Conservation (phyloP, 208 protist genomes). For the Crithidia mellificae region DNA sequence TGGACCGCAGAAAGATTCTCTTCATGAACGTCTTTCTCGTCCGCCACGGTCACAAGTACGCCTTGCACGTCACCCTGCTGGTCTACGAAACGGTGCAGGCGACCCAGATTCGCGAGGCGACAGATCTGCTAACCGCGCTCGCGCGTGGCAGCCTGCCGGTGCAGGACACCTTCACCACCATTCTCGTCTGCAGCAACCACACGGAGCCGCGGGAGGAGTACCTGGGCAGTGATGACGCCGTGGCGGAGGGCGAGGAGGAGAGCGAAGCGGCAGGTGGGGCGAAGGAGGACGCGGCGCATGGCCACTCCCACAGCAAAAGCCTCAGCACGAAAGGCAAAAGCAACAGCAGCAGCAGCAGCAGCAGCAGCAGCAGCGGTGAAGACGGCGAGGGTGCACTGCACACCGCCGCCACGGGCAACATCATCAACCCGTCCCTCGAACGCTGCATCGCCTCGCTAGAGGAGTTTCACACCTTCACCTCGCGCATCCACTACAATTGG, state of each 20-base stretch:
- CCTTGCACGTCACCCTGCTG: conserved; percentile 74
- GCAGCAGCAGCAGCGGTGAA: background rate
- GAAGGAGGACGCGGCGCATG: background rate
- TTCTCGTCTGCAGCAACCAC: conserved; percentile 42
- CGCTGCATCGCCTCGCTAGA: conserved; percentile 39
- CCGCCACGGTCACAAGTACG: conserved; percentile 82
- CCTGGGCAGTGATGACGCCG: background rate
- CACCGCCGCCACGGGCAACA: conserved; percentile 34
- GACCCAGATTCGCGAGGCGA: conserved; percentile 36
- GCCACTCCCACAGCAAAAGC: too few relatives aligned
- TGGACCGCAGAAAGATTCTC: conserved; percentile 29
- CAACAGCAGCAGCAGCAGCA: conserved; percentile 4
- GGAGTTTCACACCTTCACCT: conserved; percentile 60
- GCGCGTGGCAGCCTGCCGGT: conserved; percentile 50
- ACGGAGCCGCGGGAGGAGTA: conserved; percentile 36
- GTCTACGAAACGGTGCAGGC: conserved; percentile 43
- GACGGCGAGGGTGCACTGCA: background rate
- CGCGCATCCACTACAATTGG: conserved; percentile 63
- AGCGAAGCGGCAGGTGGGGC: background rate
- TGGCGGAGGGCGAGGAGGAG: conserved; percentile 2
- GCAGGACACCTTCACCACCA: conserved; percentile 57
- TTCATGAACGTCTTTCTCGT: conserved; percentile 85
- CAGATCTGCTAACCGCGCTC: conserved; percentile 53
- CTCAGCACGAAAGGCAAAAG: too few relatives aligned
- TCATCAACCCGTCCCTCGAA: conserved; percentile 60